Conservation (phyloP, 208 protist genomes). For the Crithidia sp. region DNA sequence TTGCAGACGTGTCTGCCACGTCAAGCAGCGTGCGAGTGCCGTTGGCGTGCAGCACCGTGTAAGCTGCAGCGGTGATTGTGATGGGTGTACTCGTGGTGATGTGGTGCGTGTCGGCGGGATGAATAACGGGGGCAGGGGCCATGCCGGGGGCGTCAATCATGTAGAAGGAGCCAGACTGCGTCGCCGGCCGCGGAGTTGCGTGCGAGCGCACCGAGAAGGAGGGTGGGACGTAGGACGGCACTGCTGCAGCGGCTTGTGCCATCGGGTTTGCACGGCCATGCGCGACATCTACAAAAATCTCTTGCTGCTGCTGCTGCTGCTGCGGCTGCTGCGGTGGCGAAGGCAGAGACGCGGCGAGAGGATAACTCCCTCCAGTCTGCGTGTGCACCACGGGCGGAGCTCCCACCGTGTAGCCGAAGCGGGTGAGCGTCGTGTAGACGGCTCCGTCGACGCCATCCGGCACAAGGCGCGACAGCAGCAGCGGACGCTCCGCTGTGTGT, state of each 20-base stretch:
- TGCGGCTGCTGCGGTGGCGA: background rate
- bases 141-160: constrained; percentile 17
- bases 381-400: background rate
- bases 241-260: background rate
- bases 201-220: background rate
- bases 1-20: constrained; percentile 20
- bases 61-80: constrained; percentile 48
- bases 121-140: constrained; percentile 60
- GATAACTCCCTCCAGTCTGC: background rate
- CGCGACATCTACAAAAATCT: constrained; percentile 19
- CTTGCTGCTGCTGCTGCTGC: constrained; percentile 9
- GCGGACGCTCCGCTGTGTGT: constrained; percentile 57
- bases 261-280: constrained; percentile 23
- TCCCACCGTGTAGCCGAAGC: constrained; percentile 17
- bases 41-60: constrained; percentile 31
- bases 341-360: background rate
- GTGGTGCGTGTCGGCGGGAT: constrained; percentile 41
- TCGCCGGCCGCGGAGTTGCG: background rate
- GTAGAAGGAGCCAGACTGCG: background rate
- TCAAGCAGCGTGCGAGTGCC: constrained; percentile 23
- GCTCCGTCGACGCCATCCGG: constrained; percentile 14
- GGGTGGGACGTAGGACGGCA: background rate
- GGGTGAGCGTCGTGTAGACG: constrained; percentile 28
- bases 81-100: constrained; percentile 63
- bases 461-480: constrained; percentile 45